Evolutionary conservation across 2,329 filamentous ascomycete species (phyloP), one percentile per base, ranked within the genome.

Genomic region (Anisogramma anomala): DNA sequence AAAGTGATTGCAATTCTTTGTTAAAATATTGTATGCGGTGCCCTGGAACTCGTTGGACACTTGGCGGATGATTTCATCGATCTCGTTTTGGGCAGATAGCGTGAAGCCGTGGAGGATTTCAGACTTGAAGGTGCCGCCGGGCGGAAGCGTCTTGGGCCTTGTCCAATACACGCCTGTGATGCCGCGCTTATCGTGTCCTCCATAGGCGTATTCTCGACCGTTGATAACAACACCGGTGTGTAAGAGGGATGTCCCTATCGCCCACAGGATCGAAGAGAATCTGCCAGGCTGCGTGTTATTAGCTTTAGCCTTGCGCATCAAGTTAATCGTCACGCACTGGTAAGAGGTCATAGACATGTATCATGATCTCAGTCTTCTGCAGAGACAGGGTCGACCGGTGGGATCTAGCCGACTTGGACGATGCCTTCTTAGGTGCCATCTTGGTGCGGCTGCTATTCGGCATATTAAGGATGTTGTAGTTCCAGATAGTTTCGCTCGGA

Each of bases 1-100:
- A 58, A 93, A 93, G 58, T 93, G 85, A 58, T 93, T 93, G 70
- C 85, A 93, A 60, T 93, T 93, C 52, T 78, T 78, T 15, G 79
- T 86, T 33, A 93, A 69, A 11, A 93, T 72, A 54, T 91, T 89
- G 61, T 93, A 91, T 11, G 73, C 72, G 0, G 78, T 78, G 18
- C 85, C 85, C 42, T 78, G 70, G 53, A 91, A 93, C 50, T 79
- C 71, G 31, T 81, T 72, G 1, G 80, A 84, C 10, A 79, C 80
- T 42, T 68, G 67, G 51, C 72, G 74, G 33, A 93, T 72, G 30
- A 84, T 79, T 11, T 66, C 56, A 39, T 86, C 78, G 50, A 91
- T 80, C 59, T 91, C 84, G 42, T 71, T 63, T 17, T 74, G 67
- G 3, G 79, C 69, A 18, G 74, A 74, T 45, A 86, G 74, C 6